Evolutionary conservation across 169 alveolate species (phyloP), one percentile per base, ranked within the genome.

Genomic region (Eimeria maxima): DNA sequence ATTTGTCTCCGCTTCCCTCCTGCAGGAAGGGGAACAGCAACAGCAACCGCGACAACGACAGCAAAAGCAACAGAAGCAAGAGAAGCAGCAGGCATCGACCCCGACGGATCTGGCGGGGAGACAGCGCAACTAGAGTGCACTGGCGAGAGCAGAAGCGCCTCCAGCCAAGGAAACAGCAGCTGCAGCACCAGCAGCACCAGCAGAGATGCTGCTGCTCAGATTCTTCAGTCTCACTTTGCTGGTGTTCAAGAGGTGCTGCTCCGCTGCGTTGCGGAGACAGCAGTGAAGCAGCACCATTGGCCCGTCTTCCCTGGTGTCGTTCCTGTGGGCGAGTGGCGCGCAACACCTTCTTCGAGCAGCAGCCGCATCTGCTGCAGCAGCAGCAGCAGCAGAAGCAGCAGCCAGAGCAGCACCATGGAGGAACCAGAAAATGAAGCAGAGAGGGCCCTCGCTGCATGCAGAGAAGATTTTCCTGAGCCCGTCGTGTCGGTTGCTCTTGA

Each of bases 291-390:
- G 67, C 93, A 60, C 87, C 95, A 94, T 88, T 96, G 97, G 97
- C 97, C 97, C 5, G 96, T 96, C 13, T 96, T 96, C 81, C 95
- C 96, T 4, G 97, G 97, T 2, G 92, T 92, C 24, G 94, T 94
- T 0, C 95, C 96, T 92, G 93, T 95, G 38, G 76, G 96, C 38
- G 97, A 95, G 90, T 44, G 87, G 7, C 76, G 89, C 29, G 16
- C 38, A 53, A 14, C 60, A 53, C 20, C 1, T 53, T 53, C 60
- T 14, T 53, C 20, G 60, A 11, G 60, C 74, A 20, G 44, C 44
- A 29, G 55, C 76, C n/a, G 57, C 78, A 5, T 22, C 50, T 29
- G 69, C 71, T 45, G 69, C 90, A 29, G 92, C 92, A 33, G 92
- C 92, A 57, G 63, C 65, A 33, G 76, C 55, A 83, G 91, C 65